These are phyloP conservation scores for Chalciporus sphaerocephalus DNA, from an alignment of 768 basidiomycete species.

Conservation along the genomic window DNA sequence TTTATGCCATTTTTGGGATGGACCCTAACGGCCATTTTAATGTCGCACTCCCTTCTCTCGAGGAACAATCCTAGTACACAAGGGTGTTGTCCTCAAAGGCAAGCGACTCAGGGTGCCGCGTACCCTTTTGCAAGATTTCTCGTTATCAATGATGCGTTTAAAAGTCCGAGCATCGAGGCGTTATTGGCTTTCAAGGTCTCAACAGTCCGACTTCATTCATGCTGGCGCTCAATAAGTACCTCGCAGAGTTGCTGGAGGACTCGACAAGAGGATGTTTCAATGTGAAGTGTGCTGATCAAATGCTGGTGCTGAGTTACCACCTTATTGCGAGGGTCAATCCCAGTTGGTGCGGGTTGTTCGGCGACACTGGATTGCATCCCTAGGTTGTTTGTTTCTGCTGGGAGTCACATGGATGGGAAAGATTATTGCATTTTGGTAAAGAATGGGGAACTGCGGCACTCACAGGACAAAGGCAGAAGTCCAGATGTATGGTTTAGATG, in stretches of 20 bases:
- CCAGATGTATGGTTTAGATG: conserved; percentile 44
- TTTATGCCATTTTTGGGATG: conserved; percentile 39
- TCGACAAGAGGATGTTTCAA: conserved; percentile 57
- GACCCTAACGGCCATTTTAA: conserved; percentile 38
- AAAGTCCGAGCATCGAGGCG: conserved; percentile 46
- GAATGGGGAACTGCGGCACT: conserved; percentile 47
- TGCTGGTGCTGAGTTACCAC: conserved; percentile 42
- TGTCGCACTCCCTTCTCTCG: conserved; percentile 42
- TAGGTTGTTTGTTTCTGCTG: conserved; percentile 24
- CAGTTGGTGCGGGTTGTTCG: conserved; percentile 20
- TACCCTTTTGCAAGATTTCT: conserved; percentile 22
- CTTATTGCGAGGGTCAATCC: conserved; percentile 36
- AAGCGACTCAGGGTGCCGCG: conserved; percentile 46
- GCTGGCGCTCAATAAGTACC: conserved; percentile 44
- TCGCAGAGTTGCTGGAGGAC: conserved; percentile 43
- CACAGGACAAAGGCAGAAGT: conserved; percentile 53
- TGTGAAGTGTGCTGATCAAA: conserved; percentile 44
- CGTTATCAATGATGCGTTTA: conserved; percentile 34
- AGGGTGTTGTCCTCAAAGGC: conserved; percentile 49
- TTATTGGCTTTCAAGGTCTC: conserved; percentile 46
- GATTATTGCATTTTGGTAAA: conserved; percentile 44
- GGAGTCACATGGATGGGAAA: conserved; percentile 34
- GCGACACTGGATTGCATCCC: conserved; percentile 4
- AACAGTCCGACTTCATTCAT: conserved; percentile 62
- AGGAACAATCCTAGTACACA: conserved; percentile 50